Evolutionary conservation across 140 eudicot genomes (phyloP).

Genomic region (Anethum foeniculum): DNA sequence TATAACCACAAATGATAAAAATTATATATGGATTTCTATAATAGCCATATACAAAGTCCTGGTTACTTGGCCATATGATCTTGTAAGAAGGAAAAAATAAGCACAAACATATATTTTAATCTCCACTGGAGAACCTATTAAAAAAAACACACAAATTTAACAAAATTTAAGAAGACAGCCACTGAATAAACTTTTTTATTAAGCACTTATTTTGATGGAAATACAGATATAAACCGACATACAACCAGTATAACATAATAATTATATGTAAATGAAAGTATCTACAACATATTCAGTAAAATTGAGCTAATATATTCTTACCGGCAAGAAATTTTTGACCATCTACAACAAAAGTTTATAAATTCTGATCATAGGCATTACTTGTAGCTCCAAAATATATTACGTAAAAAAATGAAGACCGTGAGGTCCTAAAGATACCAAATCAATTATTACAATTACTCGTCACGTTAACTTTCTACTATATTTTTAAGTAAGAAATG

Average conservation of each 20-base stretch:
- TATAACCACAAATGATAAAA: neutral
- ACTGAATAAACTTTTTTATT: neutral
- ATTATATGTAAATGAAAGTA: neutral
- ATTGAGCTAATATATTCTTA: neutral
- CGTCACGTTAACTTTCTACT: neutral
- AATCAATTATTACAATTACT: neutral
- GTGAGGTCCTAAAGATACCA: neutral
- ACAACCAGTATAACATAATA: neutral
- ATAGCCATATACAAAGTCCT: neutral
- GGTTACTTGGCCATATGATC: neutral
- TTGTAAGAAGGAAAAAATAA: neutral
- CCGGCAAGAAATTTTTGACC: neutral
- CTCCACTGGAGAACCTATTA: neutral
- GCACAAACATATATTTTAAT: neutral
- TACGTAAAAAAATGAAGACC: neutral
- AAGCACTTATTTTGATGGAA: neutral
- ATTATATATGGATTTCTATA: neutral
- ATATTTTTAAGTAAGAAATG: neutral
- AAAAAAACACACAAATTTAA: neutral
- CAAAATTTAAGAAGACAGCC: neutral
- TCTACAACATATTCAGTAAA: neutral
- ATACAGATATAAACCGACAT: neutral
- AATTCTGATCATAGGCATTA: neutral
- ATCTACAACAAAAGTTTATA: neutral
- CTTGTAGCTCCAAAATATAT: neutral